phyloP scores from a whole-genome alignment of 176 grass and related monocot genomes.

The Panicum miliaceum region DNA sequence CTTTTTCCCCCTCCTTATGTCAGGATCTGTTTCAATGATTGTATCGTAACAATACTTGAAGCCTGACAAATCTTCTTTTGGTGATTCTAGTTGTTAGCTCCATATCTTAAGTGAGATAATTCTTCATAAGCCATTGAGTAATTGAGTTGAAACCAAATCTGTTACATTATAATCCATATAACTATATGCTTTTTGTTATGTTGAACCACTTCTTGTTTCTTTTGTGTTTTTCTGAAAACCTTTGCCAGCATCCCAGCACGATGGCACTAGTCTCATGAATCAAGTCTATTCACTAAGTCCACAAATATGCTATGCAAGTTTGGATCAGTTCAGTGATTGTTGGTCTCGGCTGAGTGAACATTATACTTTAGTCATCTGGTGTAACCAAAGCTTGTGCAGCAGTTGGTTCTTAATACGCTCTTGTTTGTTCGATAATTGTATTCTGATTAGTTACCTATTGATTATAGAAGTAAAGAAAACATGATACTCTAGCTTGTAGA shows the following conservation, averaged over 20 bases:
- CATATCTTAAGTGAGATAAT: background rate
- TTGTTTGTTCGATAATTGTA: constrained; percentile 29
- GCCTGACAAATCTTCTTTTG: background rate
- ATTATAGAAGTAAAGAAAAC: constrained; percentile 16
- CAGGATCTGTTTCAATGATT: constrained; percentile 24
- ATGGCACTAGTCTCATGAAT: constrained; percentile 1
- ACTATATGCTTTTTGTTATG: background rate
- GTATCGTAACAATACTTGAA: background rate
- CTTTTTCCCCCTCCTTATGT: background rate
- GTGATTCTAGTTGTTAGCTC: background rate
- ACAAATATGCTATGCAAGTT: background rate
- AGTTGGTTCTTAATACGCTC: background rate
- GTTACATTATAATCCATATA: background rate
- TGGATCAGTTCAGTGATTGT: constrained; percentile 20
- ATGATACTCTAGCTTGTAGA: background rate
- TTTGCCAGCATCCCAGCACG: background rate
- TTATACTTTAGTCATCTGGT: background rate
- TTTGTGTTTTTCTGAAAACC: constrained; percentile 22
- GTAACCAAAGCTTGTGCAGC: background rate
- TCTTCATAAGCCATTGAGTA: constrained; percentile 4
- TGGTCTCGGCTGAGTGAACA: constrained; percentile 1
- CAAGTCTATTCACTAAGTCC: background rate
- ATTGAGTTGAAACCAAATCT: constrained; percentile 23
- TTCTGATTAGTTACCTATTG: constrained; percentile 8
- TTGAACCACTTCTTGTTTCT: background rate